Percentiles rank a stretch among this genome's conserved stretches.
Evolutionary conservation across 768 basidiomycete genomes (phyloP).

Genomic region (Leccinum uliginosum): DNA sequence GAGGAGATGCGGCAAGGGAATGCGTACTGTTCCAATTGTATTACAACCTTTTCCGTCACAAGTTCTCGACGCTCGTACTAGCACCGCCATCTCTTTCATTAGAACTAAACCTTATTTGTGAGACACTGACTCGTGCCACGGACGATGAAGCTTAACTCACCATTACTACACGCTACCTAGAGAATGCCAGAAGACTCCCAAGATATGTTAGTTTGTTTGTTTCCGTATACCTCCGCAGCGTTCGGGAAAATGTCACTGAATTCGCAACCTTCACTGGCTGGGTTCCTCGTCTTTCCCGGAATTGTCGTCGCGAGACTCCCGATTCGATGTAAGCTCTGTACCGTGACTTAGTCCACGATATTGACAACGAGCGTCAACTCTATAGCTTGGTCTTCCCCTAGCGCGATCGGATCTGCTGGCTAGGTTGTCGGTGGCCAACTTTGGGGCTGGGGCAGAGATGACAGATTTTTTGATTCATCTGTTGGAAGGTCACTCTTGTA

Average conservation of each 20-base stretch:
- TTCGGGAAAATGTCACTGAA: conserved; percentile 58
- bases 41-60: too few species aligned
- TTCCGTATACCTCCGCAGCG: conserved; percentile 24
- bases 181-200: conserved; percentile 84
- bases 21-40: too few species aligned
- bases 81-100: neutral
- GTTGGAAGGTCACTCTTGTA: conserved; percentile 44
- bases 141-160: conserved; percentile 47
- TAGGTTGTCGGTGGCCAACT: conserved; percentile 81
- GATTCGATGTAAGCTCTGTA: conserved; percentile 64
- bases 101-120: neutral
- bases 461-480: conserved; percentile 85
- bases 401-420: conserved; percentile 91
- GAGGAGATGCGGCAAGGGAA: too few species aligned
- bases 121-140: neutral
- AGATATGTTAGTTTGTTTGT: conserved; percentile 58
- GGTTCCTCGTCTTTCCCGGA: conserved; percentile 64
- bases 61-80: neutral
- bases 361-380: conserved; percentile 31
- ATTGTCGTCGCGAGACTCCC: conserved; percentile 81
- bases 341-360: neutral
- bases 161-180: conserved; percentile 61
- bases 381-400: conserved; percentile 93
- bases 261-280: conserved; percentile 87
- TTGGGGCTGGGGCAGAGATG: conserved; percentile 62